Conservation (phyloP, 2,329 filamentous ascomycete species). For the Talaromyces sp. region DNA sequence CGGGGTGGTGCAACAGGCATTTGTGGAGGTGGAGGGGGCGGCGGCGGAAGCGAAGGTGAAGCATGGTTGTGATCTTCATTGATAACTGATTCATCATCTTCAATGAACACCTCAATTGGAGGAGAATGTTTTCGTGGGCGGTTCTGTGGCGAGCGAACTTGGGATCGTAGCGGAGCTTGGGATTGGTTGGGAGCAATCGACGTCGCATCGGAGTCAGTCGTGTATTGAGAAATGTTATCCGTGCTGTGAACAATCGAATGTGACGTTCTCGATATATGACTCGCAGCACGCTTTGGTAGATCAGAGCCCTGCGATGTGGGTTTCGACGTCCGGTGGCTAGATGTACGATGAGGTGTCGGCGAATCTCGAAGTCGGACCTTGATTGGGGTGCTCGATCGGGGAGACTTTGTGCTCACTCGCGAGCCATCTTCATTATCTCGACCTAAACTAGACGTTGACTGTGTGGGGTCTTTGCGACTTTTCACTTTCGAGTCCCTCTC, state of each 20-base stretch:
- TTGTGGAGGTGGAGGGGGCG: slow-evolving; percentile 71
- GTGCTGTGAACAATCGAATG: slow-evolving; percentile 34
- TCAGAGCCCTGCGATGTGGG: slow-evolving; percentile 29
- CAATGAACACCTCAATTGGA: slow-evolving; percentile 36
- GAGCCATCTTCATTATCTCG: slow-evolving; percentile 38
- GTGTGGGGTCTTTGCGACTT: slow-evolving; percentile 36
- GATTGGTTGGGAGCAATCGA: slow-evolving; percentile 45
- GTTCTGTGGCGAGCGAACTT: slow-evolving; percentile 24
- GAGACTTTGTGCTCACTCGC: slow-evolving; percentile 33
- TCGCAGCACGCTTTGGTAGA: slow-evolving; percentile 32
- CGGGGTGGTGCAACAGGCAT: slow-evolving; percentile 66
- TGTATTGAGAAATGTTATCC: slow-evolving; percentile 33
- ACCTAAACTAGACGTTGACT: slow-evolving; percentile 42
- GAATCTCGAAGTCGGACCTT: slow-evolving; percentile 36
- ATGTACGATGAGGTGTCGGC: slow-evolving; percentile 33
- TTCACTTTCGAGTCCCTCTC: slow-evolving; percentile 35
- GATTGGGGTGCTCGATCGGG: slow-evolving; percentile 36
- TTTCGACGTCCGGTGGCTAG: slow-evolving; percentile 35
- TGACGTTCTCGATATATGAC: slow-evolving; percentile 30
- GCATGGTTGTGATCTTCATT: slow-evolving; percentile 18
- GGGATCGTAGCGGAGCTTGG: slow-evolving; percentile 35
- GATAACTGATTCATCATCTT: slow-evolving; percentile 31
- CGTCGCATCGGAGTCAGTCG: slow-evolving; percentile 45
- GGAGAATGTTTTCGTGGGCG: slow-evolving; percentile 23
- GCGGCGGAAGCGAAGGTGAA: slow-evolving; percentile 51